Percentiles rank a stretch among this genome's conserved stretches.
phyloP scores from a whole-genome alignment of 2,329 filamentous ascomycete genomes.

The Amphichorda felina region DNA sequence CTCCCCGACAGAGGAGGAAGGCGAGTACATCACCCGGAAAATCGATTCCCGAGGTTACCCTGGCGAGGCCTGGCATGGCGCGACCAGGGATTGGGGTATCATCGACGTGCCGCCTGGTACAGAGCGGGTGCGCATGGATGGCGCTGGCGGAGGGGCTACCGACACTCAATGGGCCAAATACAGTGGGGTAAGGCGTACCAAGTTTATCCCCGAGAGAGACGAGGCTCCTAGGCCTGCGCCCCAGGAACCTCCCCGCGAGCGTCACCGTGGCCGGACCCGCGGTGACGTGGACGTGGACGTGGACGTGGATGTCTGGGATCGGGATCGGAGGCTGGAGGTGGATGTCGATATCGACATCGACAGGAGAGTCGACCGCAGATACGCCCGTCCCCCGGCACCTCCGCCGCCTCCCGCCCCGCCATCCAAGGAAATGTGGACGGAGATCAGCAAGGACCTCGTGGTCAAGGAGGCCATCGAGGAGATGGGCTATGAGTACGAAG shows the following conservation, averaged over 20 bases:
- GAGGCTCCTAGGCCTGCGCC: constrained; percentile 14
- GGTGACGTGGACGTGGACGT: constrained; percentile 28
- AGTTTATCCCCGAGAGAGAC: constrained; percentile 61
- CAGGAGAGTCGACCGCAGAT: constrained; percentile 39
- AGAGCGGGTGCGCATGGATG: constrained; percentile 72
- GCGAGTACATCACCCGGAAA: constrained; percentile 44
- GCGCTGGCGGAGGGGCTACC: constrained; percentile 59
- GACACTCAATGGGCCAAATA: constrained; percentile 73
- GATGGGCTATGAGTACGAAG: constrained; percentile 78
- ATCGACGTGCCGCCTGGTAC: constrained; percentile 78
- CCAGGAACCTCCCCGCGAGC: constrained; percentile 13
- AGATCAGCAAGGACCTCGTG: constrained; percentile 90
- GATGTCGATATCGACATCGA: constrained; percentile 35
- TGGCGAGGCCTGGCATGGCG: constrained; percentile 64
- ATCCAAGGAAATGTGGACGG: constrained; percentile 75
- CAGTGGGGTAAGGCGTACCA: constrained; percentile 63
- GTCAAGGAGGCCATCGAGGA: constrained; percentile 76
- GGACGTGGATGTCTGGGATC: constrained; percentile 25
- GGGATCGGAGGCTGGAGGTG: constrained; percentile 32
- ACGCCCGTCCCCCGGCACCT: constrained; percentile 18
- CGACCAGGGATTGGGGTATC: constrained; percentile 67
- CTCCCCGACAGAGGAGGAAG: constrained; percentile 44
- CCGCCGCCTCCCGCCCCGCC: constrained; percentile 25
- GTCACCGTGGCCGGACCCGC: constrained; percentile 20
- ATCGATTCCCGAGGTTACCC: constrained; percentile 51